Evolutionary conservation across 2,329 filamentous ascomycete species (phyloP), one percentile per base, ranked within the genome.

Genomic region (Clonostachys rhizophaga): DNA sequence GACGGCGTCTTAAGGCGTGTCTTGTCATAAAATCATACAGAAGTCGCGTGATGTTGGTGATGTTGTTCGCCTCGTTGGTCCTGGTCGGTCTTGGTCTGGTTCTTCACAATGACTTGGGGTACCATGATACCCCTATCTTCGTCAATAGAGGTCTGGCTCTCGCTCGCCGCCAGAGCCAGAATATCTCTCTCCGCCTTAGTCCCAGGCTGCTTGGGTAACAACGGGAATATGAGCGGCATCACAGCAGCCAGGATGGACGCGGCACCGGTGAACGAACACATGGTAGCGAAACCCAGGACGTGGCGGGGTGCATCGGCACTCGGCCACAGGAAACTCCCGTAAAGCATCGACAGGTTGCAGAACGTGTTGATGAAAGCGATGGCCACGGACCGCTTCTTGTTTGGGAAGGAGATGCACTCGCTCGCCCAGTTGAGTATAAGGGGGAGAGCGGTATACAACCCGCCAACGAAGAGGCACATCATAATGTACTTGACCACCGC

Each of bases 401-500:
- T 42, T 5, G 51, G 50, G 42, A 48, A 50, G 5, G 50, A 42
- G 20, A 52, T 48, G 34, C 36, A 50, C 33, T 47, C 51, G 40
- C 51, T 52, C 3, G 50, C 48, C 51, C 50, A 52, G 39, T 49
- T 52, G 8, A 53, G 51, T 20, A 53, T 35, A 17, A 52, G 46
- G 2, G 50, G 51, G 17, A 52, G 34, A 9, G 48, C 50, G 12
- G 51, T 52, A 37, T 52, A 53, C 1, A 53, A 37, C 1, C 52
- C 50, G 5, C 44, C 52, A 16, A 54, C 5, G 34, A 50, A 42
- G 24, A 50, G 24, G 40, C 48, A 50, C 48, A 50, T 50, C 48
- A 50, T 50, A 39, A 41, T 30, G 39, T 46, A 46, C 37, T 46
- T 46, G 35, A 57, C 59, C 10, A 58, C 52, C 14, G 56, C 8